Base-by-base conservation (phyloP, 306 rosid genomes). In the Carpinus fangiana region DNA sequence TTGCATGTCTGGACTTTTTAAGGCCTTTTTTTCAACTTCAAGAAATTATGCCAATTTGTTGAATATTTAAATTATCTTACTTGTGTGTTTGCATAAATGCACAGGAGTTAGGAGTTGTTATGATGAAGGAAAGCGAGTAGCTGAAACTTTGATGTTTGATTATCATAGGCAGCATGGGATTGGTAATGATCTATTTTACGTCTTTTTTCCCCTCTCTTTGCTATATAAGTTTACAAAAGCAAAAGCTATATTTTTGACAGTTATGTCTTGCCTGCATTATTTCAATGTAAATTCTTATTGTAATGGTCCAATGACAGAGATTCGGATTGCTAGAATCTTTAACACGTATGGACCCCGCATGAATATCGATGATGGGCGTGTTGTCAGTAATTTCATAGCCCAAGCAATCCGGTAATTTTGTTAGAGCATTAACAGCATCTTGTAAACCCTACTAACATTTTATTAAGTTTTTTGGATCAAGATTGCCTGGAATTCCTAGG, bases 291-390 rank as follows among this genome's bases (percentile, higher is more conserved):
- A 43, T 41, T n/a, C 51, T 67, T 41, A 38, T 41, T 2, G 26
- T 66, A 41, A 67, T 67, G 50, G 41, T 67, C 14, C 31, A 67
- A 41, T 45, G 16, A 52, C 72, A 95, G 98, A 91, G 84, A 95
- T 95, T 62, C 91, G 98, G 18, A 82, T 95, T 83, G 98, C 98
- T 11, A 89, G 98, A 83, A 95, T 95, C 82, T 95, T 95, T 55
- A 95, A 95, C 86, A 95, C 98, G 23, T 95, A 95, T 38, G 98
- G 98, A 23, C 97, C 98, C 5, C 98, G 98, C 83, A 95, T 95
- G 98, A 95, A 92, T 79, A 95, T 95, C 50, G 98, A 95, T 61
- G 98, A 95, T 78, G 98, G 98, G 0, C 98, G 98, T 82, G 98
- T 92, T 13, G 98, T 95, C 50, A 95, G 98, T 89, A 95, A 95